Percentiles rank a stretch among this genome's conserved stretches.
Conservation (phyloP, 2,329 filamentous ascomycete species). For the Pseudophaeomoniella oleicola region DNA sequence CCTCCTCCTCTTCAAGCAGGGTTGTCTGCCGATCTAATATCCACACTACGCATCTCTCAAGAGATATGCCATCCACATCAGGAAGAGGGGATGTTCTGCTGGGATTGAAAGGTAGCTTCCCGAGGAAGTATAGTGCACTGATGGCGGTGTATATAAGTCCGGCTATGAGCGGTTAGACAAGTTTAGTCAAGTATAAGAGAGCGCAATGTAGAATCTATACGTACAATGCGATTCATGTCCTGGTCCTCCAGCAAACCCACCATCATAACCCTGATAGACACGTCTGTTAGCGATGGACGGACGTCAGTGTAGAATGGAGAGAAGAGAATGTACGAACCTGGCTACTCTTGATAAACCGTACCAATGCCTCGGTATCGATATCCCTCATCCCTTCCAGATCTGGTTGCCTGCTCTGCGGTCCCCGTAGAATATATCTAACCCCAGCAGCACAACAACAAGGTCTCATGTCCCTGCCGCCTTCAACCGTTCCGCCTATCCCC, state of each 20-base stretch:
- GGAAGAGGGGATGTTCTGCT: slow-evolving; percentile 9
- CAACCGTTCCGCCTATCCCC: slow-evolving; percentile 43
- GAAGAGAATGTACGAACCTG: slow-evolving; percentile 28
- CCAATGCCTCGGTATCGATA: slow-evolving; percentile 57
- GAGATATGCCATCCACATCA: slow-evolving; percentile 26
- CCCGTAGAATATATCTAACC: slow-evolving; percentile 68
- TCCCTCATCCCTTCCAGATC: slow-evolving; percentile 47
- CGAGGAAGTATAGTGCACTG: slow-evolving; percentile 61
- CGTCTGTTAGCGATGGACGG: slow-evolving; percentile 4
- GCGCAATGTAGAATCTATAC: slow-evolving; percentile 10
- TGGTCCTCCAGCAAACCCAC: slow-evolving; percentile 64
- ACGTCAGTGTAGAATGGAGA: slow-evolving; percentile 2
- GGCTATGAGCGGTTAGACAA: slow-evolving; percentile 31
- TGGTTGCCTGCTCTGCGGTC: slow-evolving; percentile 29
- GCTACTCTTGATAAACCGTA: slow-evolving; percentile 54
- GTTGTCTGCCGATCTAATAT: slow-evolving; percentile 51
- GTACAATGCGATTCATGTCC: slow-evolving; percentile 72
- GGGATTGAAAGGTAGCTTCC: slow-evolving; percentile 34
- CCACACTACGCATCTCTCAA: slow-evolving; percentile 34
- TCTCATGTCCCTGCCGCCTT: slow-evolving; percentile 70
- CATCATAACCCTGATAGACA: slow-evolving; percentile 57
- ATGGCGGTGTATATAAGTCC: slow-evolving; percentile 87
- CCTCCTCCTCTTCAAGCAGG: slow-evolving; percentile 35
- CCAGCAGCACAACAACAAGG: slow-evolving; percentile 76
- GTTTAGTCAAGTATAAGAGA: slow-evolving; percentile 6